Evolutionary conservation across 345 rosid genomes (phyloP), one percentile per base, ranked within the genome.

Genomic region (Dipteronia sinensis): DNA sequence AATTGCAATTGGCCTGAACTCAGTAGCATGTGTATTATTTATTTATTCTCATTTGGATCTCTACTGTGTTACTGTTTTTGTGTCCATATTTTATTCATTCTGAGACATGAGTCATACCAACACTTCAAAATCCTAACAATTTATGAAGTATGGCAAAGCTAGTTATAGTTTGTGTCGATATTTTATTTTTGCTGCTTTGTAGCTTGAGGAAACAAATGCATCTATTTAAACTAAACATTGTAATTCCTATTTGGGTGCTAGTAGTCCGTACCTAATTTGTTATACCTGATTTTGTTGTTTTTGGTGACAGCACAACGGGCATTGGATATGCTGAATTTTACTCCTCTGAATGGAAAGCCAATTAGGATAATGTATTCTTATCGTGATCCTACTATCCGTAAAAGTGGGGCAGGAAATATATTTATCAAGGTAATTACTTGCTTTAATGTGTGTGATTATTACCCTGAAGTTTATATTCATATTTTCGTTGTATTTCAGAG

Each of bases 341-440:
- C 94, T 47, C 90, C 92, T 79, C 83, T 95, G 27, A 90, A 92
- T 85, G 97, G 94, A 25, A 91, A 81, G 74, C 89, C 96, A 49
- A 87, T 95, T 25, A 87, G 99, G 85, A 80, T 95, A 53, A 92
- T 92, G 98, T 90, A 90, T 83, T 95, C 98, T 61, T 74, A 84
- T 81, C 95, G 95, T 74, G 95, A 93, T 65, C 89, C 93, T 34
- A 86, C 90, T 75, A 78, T 88, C 64, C 95, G 94, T 78, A 91
- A 81, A 83, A 93, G 94, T 82, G 97, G 95, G 19, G 73, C 92
- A 59, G 97, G 95, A 62, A 93, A 91, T 67, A 85, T 93, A 44
- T 93, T 91, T 75, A 84, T 93, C 56, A 91, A 89, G 92, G 91
- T 88, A 83, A 15, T 31, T 13, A 31, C 29, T 23, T 74, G 53